Conservation (phyloP, 495 filamentous ascomycete species). For the Tricharina praecox region DNA sequence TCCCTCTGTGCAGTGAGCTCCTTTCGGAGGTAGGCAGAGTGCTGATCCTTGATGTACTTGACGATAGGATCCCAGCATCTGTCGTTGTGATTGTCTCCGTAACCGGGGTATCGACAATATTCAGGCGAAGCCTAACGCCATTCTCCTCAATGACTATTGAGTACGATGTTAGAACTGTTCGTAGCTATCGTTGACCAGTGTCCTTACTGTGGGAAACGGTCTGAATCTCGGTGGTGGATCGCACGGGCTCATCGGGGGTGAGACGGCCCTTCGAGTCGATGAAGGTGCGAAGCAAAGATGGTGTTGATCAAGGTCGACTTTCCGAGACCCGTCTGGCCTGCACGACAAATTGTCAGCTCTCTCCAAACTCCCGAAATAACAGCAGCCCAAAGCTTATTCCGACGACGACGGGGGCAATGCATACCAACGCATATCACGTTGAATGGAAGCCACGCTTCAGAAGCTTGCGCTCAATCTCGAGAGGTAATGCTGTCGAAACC, state of each 20-base stretch:
- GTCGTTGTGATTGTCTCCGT: constrained; percentile 70
- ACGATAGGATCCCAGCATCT: constrained; percentile 89
- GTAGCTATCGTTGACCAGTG: not conserved
- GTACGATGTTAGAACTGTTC: not conserved
- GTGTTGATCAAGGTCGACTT: constrained; percentile 99
- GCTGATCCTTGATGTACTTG: constrained; percentile 99
- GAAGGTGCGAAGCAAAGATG: constrained; percentile 98
- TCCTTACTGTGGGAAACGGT: constrained; percentile 72
- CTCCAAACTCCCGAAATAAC: constrained; percentile 6
- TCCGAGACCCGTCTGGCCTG: constrained; percentile 94
- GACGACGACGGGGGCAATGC: constrained; percentile 29
- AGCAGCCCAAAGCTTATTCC: constrained; percentile 2
- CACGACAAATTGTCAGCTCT: constrained; percentile 23
- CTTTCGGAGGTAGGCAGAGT: constrained; percentile 98
- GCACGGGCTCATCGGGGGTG: constrained; percentile 76
- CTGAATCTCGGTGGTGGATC: constrained; percentile 94
- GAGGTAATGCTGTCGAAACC: constrained; percentile 98
- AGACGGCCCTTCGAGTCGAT: constrained; percentile 96
- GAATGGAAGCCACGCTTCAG: constrained; percentile 99
- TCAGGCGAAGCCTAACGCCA: constrained; percentile 58
- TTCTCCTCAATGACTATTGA: constrained; percentile 95
- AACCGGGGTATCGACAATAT: constrained; percentile 67
- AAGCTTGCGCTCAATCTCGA: constrained; percentile 94
- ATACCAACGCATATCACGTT: constrained; percentile 99
- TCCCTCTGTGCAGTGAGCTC: constrained; percentile 99